These are phyloP conservation scores for Haematococcus lacustris DNA, from an alignment of 139 green algal genomes.

Conservation along the genomic window DNA sequence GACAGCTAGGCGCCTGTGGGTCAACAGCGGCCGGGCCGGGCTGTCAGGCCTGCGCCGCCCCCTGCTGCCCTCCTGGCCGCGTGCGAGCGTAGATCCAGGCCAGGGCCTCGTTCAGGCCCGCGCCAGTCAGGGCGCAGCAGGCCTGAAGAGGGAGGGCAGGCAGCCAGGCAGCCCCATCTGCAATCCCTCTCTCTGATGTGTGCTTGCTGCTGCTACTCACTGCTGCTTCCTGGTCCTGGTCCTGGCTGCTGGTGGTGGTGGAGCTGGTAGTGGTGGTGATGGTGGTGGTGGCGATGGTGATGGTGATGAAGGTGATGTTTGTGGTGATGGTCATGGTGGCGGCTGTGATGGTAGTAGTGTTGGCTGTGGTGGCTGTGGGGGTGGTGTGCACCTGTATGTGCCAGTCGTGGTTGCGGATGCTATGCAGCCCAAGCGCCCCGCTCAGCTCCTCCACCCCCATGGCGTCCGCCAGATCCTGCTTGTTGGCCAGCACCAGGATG, in stretches of 20 bases:
- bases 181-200: too few relatives aligned
- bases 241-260: too few relatives aligned
- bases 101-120: conserved; percentile 62
- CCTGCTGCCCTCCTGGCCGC: conserved; percentile 13
- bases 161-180: background rate
- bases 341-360: background rate
- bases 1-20: too few relatives aligned
- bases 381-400: conserved; percentile 18
- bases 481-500: conserved; percentile 86
- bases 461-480: conserved; percentile 61
- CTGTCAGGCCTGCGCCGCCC: too few relatives aligned
- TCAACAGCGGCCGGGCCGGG: too few relatives aligned
- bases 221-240: too few relatives aligned
- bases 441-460: conserved; percentile 71
- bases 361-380: background rate
- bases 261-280: too few relatives aligned
- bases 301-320: background rate
- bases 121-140: conserved; percentile 56
- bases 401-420: conserved; percentile 32
- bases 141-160: conserved; percentile 33
- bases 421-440: conserved; percentile 44
- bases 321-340: background rate
- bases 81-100: conserved; percentile 69
- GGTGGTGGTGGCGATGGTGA: too few relatives aligned
- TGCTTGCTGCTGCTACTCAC: too few relatives aligned